phyloP scores from a whole-genome alignment of 345 rosid species.

The Eucalyptus grandis region DNA sequence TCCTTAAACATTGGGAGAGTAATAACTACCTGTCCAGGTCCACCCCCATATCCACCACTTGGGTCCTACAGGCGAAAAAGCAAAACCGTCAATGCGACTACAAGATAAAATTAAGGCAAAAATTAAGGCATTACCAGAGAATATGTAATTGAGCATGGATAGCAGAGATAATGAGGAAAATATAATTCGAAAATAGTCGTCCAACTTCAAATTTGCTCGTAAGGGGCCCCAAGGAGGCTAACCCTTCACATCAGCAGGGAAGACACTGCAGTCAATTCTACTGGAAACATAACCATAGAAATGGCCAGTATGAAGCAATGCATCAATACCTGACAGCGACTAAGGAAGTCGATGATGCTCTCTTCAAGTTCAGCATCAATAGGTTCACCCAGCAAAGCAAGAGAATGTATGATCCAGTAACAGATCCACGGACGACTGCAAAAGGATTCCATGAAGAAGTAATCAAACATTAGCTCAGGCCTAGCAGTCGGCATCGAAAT shows the following conservation, averaged over 20 bases:
- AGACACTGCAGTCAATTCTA: background rate
- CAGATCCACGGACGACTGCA: constrained; percentile 94
- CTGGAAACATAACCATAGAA: background rate
- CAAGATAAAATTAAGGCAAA: background rate
- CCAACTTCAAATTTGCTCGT: background rate
- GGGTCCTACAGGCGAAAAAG: constrained; percentile 39
- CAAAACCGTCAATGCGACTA: background rate
- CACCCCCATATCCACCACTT: constrained; percentile 92
- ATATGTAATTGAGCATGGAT: background rate
- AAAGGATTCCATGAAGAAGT: background rate
- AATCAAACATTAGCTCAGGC: background rate
- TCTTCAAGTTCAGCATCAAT: constrained; percentile 46
- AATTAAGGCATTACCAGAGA: background rate
- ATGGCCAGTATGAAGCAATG: background rate
- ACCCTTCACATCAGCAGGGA: background rate
- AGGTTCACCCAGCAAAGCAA: constrained; percentile 70
- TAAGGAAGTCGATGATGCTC: constrained; percentile 53
- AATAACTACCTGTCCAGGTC: constrained; percentile 94
- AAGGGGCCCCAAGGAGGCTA: background rate
- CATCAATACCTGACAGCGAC: constrained; percentile 60
- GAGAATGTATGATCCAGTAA: constrained; percentile 91
- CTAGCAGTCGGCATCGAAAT: background rate
- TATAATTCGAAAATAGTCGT: background rate
- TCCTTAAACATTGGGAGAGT: background rate
- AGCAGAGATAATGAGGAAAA: background rate